phyloP scores from a whole-genome alignment of 2,329 filamentous ascomycete genomes.

The Colletotrichum tropicicola region DNA sequence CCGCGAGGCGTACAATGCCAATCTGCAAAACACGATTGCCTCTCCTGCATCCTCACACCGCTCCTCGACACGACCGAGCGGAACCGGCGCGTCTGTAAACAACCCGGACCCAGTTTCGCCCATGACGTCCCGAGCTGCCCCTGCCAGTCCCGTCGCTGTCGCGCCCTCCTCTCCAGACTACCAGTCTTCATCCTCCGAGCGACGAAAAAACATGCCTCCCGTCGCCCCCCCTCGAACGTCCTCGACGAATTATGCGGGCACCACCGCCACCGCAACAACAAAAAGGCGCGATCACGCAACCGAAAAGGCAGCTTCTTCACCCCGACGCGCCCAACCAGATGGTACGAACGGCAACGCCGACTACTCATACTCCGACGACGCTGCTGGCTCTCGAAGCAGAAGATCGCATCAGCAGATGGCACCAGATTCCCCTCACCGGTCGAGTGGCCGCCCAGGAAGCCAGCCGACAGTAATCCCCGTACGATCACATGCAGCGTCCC shows the following conservation, averaged over 20 bases:
- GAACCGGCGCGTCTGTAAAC: conserved; percentile 50
- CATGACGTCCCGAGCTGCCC: conserved; percentile 58
- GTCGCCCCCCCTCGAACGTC: conserved; percentile 84
- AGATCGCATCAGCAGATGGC: conserved; percentile 46
- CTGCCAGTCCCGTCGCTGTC: conserved; percentile 51
- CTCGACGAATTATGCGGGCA: conserved; percentile 62
- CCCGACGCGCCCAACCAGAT: conserved; percentile 49
- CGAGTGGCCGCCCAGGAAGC: conserved; percentile 43
- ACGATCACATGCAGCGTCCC: conserved; percentile 49
- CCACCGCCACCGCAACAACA: conserved; percentile 50
- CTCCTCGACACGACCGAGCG: conserved; percentile 62
- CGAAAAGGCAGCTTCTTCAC: conserved; percentile 54
- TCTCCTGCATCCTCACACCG: conserved; percentile 62
- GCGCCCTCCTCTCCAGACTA: conserved; percentile 52
- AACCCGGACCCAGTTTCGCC: conserved; percentile 48
- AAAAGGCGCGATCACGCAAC: conserved; percentile 54
- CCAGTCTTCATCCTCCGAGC: conserved; percentile 55
- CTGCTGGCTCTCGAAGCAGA: conserved; percentile 48
- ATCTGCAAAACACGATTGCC: conserved; percentile 53
- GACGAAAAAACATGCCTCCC: conserved; percentile 71
- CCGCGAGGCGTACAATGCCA: conserved; percentile 66
- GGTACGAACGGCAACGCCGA: conserved; percentile 45
- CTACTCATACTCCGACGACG: conserved; percentile 41
- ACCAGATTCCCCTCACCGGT: conserved; percentile 50
- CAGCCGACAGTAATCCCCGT: conserved; percentile 52